These are phyloP conservation scores for Nyctanthes arbortristis DNA, from an alignment of 257 asterid genomes.

Conservation along the genomic window DNA sequence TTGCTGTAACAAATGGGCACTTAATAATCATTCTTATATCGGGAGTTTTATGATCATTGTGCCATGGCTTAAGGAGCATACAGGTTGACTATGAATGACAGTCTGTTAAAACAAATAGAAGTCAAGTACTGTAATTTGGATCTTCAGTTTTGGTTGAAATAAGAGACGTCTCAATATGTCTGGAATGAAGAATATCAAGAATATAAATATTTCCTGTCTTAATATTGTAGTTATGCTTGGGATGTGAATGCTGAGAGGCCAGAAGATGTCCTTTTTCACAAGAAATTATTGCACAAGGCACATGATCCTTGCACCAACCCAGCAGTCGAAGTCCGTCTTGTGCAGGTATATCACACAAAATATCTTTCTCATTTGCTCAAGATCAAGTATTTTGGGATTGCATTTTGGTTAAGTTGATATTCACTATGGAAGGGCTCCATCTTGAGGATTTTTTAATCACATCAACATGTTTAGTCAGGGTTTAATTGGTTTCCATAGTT, in stretches of 20 bases:
- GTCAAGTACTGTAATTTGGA: slow-evolving; percentile 15
- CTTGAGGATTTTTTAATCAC: not conserved
- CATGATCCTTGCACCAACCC: slow-evolving; percentile 62
- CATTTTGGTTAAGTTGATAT: not conserved
- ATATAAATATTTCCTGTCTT: slow-evolving; percentile 7
- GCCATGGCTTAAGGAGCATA: not conserved
- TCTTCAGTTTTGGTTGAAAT: slow-evolving; percentile 13
- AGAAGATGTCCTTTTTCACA: slow-evolving; percentile 90
- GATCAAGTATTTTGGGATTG: not conserved
- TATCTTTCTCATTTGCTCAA: slow-evolving; percentile 1
- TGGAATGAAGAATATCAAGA: not conserved
- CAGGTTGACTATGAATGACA: not conserved
- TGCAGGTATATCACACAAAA: slow-evolving; percentile 56
- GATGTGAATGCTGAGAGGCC: slow-evolving; percentile 82
- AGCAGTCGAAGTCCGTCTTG: slow-evolving; percentile 84
- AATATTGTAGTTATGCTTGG: slow-evolving; percentile 66
- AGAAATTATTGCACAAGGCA: slow-evolving; percentile 75
- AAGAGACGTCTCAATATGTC: not conserved
- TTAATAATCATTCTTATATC: not conserved
- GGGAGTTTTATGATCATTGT: slow-evolving; percentile 4
- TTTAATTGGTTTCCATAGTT: not conserved
- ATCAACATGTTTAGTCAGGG: not conserved
- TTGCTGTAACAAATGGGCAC: slow-evolving; percentile 18
- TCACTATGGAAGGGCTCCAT: not conserved
- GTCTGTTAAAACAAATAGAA: not conserved